Evolutionary conservation across 148 eudicot genomes (phyloP).

Genomic region (Silene conica): DNA sequence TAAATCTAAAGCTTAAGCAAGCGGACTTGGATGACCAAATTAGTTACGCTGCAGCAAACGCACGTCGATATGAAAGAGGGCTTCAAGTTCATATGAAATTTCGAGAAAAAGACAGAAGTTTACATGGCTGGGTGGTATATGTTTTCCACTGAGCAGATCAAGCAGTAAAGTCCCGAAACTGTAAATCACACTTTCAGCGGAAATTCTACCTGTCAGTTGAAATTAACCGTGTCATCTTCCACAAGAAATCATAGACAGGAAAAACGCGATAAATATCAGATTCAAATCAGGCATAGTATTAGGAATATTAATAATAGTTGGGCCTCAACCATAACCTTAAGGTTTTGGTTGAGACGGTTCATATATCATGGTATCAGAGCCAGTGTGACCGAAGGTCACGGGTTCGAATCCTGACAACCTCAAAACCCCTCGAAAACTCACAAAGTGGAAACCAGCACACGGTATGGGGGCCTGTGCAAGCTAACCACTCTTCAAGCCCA

Average conservation of each 20-base stretch:
- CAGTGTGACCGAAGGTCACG: too few relatives aligned
- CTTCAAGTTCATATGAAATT: background rate
- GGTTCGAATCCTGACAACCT: too few relatives aligned
- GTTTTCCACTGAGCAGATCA: slow-evolving; percentile 82
- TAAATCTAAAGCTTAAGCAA: slow-evolving; percentile 1
- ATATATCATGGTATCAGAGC: too few relatives aligned
- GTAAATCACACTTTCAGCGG: slow-evolving; percentile 70
- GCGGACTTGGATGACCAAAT: background rate
- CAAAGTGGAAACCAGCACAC: too few relatives aligned
- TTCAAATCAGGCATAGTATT: background rate
- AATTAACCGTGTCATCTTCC: slow-evolving; percentile 25
- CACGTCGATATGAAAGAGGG: background rate
- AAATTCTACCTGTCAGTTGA: slow-evolving; percentile 61
- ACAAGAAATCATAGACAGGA: background rate
- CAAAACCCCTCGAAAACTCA: too few relatives aligned
- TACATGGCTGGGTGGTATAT: slow-evolving; percentile 89
- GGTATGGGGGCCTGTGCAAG: too few relatives aligned
- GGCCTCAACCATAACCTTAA: too few relatives aligned
- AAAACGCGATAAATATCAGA: background rate
- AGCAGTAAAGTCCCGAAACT: slow-evolving; percentile 81
- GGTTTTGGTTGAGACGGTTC: too few relatives aligned
- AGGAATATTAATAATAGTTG: too few relatives aligned
- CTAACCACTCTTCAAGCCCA: too few relatives aligned
- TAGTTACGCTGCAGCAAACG: too few relatives aligned
- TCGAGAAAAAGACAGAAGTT: slow-evolving; percentile 4